phyloP scores from a whole-genome alignment of 148 eudicot species.

The Dysphania ambrosioides region DNA sequence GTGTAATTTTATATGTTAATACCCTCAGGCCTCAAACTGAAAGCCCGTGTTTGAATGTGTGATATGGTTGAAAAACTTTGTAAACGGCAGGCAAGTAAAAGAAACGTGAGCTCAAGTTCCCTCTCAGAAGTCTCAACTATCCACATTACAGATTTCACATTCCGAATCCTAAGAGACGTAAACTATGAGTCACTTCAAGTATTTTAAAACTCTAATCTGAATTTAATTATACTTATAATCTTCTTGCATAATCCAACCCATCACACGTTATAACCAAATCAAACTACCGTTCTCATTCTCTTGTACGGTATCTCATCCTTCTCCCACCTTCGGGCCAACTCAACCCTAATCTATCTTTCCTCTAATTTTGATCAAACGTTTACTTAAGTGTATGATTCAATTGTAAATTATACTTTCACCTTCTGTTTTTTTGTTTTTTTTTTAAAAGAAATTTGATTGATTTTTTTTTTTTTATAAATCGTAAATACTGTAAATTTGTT shows the following conservation, averaged over 20 bases:
- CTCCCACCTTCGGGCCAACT: background rate
- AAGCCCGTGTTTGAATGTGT: too few relatives aligned
- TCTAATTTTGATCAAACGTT: background rate
- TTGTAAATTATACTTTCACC: background rate
- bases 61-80: too few relatives aligned
- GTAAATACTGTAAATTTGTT: conserved; percentile 21
- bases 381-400: conserved; percentile 11
- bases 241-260: conserved; percentile 18
- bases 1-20: too few relatives aligned
- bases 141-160: too few relatives aligned
- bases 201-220: too few relatives aligned
- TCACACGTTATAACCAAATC: background rate
- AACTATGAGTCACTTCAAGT: too few relatives aligned
- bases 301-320: conserved; percentile 8
- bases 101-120: too few relatives aligned
- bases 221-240: too few relatives aligned
- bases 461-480: background rate
- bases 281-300: conserved; percentile 7
- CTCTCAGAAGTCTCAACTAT: too few relatives aligned
- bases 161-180: too few relatives aligned
- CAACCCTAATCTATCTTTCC: conserved; percentile 9
- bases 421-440: background rate
- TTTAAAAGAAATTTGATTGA: background rate
- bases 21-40: too few relatives aligned
- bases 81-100: too few relatives aligned